Evolutionary conservation across 2,329 filamentous ascomycete genomes (phyloP).

Genomic region (Phaeosphaeria sp.): DNA sequence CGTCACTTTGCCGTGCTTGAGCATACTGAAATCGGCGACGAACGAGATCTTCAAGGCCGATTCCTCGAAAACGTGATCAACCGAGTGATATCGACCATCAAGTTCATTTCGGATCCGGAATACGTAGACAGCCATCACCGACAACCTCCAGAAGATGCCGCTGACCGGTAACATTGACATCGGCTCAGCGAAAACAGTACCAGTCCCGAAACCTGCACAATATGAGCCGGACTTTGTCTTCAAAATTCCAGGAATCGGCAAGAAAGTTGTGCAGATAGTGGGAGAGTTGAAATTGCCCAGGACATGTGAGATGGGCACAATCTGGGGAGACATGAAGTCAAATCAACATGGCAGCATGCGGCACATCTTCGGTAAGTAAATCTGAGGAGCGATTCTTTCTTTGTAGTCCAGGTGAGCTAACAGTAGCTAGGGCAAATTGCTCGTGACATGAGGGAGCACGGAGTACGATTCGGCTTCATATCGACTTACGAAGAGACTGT

Average conservation of each 20-base stretch:
- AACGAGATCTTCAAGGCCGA: neutral
- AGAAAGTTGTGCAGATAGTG: neutral
- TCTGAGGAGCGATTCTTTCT: neutral
- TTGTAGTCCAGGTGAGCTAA: neutral
- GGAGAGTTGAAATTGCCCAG: neutral
- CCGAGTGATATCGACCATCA: neutral
- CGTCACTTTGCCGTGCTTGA: no score
- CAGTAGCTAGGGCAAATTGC: neutral
- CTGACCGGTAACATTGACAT: neutral
- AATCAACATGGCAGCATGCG: neutral
- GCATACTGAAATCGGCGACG: neutral
- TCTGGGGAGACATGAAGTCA: neutral
- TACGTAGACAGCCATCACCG: neutral
- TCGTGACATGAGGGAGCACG: neutral
- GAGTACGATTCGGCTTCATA: conserved; percentile 2
- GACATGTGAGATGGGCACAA: neutral
- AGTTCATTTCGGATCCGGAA: neutral
- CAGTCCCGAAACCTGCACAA: neutral
- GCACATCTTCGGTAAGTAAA: neutral
- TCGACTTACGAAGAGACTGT: conserved; percentile 11
- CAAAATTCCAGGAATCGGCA: neutral
- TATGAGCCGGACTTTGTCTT: neutral
- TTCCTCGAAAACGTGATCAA: neutral
- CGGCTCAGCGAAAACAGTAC: neutral
- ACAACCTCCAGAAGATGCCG: neutral